Conservation (phyloP, 345 rosid genomes). For the Leavenworthia alabamica region DNA sequence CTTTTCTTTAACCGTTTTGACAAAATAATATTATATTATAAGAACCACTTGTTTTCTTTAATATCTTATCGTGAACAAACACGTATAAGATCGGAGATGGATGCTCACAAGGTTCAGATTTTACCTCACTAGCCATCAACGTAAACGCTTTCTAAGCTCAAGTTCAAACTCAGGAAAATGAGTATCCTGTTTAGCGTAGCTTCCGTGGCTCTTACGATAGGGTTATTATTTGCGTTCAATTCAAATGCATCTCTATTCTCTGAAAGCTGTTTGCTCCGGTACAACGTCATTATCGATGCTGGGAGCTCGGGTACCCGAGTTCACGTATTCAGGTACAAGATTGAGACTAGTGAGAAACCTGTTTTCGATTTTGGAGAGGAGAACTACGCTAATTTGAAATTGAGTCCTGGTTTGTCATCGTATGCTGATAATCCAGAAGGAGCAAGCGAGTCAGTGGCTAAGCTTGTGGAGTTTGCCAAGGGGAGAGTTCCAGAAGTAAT, state of each 20-base stretch:
- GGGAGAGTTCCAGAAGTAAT: slow-evolving; percentile 43
- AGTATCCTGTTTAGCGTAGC: slow-evolving; percentile 20
- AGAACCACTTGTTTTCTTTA: not conserved
- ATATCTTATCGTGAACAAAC: too few relatives aligned
- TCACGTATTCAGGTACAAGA: slow-evolving; percentile 45
- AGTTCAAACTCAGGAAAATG: slow-evolving; percentile 24
- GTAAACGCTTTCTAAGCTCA: slow-evolving; percentile 29
- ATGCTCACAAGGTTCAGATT: slow-evolving; percentile 28
- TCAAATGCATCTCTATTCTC: slow-evolving; percentile 18
- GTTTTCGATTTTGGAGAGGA: slow-evolving; percentile 43
- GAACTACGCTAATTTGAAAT: slow-evolving; percentile 44
- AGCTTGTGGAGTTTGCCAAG: slow-evolving; percentile 64
- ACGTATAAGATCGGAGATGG: slow-evolving; percentile 46
- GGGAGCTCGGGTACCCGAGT: slow-evolving; percentile 77
- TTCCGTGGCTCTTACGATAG: slow-evolving; percentile 17
- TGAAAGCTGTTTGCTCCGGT: not conserved
- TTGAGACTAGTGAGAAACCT: slow-evolving; percentile 21
- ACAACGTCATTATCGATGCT: slow-evolving; percentile 57
- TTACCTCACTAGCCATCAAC: slow-evolving; percentile 39
- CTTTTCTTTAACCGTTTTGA: too few relatives aligned
- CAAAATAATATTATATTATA: not conserved
- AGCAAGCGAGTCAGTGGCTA: slow-evolving; percentile 50
- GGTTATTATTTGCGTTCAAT: slow-evolving; percentile 21
- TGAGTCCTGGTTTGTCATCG: slow-evolving; percentile 79
- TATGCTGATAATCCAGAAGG: slow-evolving; percentile 46